A percentile compares a stretch with the other conserved stretches of the same genome.
phyloP scores from a whole-genome alignment of 1,284 basidiomycete genomes.

The Trichosporon sp. region DNA sequence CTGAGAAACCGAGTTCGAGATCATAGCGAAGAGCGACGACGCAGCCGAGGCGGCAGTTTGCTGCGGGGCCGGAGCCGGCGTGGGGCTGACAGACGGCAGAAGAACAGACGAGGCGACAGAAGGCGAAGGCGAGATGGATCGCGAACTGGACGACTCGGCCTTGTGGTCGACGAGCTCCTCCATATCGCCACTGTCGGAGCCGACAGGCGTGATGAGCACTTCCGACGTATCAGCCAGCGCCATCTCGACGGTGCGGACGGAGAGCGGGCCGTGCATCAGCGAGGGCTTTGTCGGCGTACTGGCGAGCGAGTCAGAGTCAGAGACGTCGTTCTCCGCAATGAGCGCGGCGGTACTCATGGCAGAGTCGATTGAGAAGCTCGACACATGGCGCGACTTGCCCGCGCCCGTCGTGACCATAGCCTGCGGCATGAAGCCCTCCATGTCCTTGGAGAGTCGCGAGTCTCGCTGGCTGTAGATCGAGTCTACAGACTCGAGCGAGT shows the following conservation, averaged over 20 bases:
- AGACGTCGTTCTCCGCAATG: not conserved
- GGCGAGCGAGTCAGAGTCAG: not conserved
- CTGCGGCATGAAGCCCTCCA: not conserved
- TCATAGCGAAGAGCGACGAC: not conserved
- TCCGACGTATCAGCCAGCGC: not conserved
- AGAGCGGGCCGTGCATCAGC: not conserved
- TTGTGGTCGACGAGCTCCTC: not conserved
- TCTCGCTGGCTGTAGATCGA: not conserved
- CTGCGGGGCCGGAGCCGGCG: not conserved
- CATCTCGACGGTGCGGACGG: not conserved
- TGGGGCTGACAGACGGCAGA: not conserved
- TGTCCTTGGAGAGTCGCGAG: not conserved
- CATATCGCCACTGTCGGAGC: not conserved
- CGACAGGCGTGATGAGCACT: not conserved
- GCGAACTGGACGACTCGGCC: not conserved
- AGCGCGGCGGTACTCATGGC: not conserved
- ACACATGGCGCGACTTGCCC: not conserved
- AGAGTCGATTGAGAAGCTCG: not conserved
- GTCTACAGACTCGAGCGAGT: not conserved
- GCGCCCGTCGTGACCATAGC: not conserved
- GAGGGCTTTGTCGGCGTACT: not conserved
- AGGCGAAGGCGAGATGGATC: not conserved
- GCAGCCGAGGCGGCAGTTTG: not conserved
- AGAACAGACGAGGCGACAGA: not conserved
- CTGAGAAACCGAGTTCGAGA: not conserved